Conservation (phyloP, 441 rosid species). For the Melastoma candidum region DNA sequence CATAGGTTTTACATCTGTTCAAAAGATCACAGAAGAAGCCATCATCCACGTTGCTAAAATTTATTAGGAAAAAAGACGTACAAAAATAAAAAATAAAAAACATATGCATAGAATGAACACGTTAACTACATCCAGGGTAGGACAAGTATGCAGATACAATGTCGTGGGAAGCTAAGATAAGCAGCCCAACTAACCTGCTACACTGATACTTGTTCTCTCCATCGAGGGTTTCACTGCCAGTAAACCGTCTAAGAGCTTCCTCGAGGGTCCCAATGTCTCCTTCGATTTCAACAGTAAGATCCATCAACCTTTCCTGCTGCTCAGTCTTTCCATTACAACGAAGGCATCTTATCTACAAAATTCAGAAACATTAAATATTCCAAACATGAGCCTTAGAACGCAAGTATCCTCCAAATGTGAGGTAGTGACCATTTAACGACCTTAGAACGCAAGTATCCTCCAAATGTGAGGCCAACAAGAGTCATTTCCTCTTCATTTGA, state of each 20-base stretch:
- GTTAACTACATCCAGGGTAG: too few species aligned
- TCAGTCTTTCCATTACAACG: conserved; percentile 82
- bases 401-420: conserved; percentile 92
- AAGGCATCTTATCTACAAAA: conserved; percentile 70
- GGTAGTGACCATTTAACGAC: conserved; percentile 27
- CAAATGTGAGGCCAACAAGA: conserved; percentile 77
- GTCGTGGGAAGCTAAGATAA: not conserved
- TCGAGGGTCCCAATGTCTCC: conserved; percentile 81
- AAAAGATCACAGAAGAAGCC: conserved; percentile 5
- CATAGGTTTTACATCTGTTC: conserved; percentile 80
- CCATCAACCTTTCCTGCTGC: conserved; percentile 89
- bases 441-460: conserved; percentile 92
- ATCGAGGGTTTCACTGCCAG: conserved; percentile 78
- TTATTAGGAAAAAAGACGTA: too few species aligned
- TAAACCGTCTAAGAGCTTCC: conserved; percentile 79
- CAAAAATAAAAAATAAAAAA: not conserved
- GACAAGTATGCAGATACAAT: not conserved
- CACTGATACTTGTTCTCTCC: conserved; percentile 94
- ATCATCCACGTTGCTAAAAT: conserved; percentile 1
- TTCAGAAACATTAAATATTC: conserved; percentile 11
- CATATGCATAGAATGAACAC: too few species aligned
- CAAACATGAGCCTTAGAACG: conserved; percentile 54
- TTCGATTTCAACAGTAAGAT: conserved; percentile 89
- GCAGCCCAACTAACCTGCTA: conserved; percentile 46
- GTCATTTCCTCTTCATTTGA: conserved; percentile 68